Evolutionary conservation across 2,329 filamentous ascomycete species (phyloP).

Genomic region (Colletotrichum sp.): DNA sequence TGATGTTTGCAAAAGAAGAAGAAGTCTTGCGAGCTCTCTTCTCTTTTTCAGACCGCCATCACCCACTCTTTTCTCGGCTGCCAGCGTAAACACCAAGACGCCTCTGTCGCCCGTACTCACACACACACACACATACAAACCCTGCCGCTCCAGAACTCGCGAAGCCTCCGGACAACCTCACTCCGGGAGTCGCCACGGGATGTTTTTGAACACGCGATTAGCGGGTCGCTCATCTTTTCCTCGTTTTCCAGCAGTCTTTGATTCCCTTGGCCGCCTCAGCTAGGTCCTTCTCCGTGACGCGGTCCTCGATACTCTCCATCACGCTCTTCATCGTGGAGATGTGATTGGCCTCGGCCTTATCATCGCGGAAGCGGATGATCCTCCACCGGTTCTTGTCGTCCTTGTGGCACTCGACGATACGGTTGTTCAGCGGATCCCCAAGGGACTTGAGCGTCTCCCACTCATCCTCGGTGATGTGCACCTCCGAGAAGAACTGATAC

Average conservation of each 20-base stretch:
- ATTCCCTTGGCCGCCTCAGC: slow-evolving; percentile 73
- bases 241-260: slow-evolving; percentile 79
- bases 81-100: not conserved
- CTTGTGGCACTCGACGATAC: slow-evolving; percentile 89
- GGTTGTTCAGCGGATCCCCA: slow-evolving; percentile 78
- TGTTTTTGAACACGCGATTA: not conserved
- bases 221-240: slow-evolving; percentile 28
- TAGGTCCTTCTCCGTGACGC: slow-evolving; percentile 83
- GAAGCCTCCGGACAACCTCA: no score
- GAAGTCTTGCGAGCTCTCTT: not conserved
- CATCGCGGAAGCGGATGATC: slow-evolving; percentile 87
- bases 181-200: not conserved
- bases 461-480: slow-evolving; percentile 75
- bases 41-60: not conserved
- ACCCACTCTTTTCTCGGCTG: not conserved
- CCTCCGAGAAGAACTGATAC: slow-evolving; percentile 70
- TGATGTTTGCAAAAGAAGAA: not conserved
- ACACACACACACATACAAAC: not conserved
- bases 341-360: slow-evolving; percentile 92
- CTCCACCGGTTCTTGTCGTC: slow-evolving; percentile 80
- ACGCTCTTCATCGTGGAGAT: slow-evolving; percentile 84
- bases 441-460: slow-evolving; percentile 83
- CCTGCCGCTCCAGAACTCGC: not conserved
- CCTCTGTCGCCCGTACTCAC: not conserved
- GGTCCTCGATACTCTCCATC: slow-evolving; percentile 86